Percentiles rank a stretch among this genome's conserved stretches.
phyloP scores from a whole-genome alignment of 495 filamentous ascomycete species.

The Penicillium waksmanii region DNA sequence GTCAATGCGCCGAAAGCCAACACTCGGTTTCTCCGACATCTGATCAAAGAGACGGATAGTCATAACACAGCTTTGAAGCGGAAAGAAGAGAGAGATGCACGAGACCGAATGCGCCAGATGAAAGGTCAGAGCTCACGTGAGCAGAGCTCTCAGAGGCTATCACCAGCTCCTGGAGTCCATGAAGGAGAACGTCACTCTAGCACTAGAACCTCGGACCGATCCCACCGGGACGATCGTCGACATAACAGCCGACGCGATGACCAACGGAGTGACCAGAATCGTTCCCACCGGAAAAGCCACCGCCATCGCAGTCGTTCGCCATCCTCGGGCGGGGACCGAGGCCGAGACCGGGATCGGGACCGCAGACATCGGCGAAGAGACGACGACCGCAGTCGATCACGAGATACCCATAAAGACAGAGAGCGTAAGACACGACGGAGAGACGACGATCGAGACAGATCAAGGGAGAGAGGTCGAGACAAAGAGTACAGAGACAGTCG shows the following conservation, averaged over 20 bases:
- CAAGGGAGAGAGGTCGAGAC: constrained; percentile 22
- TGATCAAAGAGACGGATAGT: constrained; percentile 83
- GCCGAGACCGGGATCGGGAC: constrained; percentile 19
- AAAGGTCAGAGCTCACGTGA: constrained; percentile 31
- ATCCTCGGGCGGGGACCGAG: constrained; percentile 14
- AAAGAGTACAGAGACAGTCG: constrained; percentile 22
- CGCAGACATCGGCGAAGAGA: constrained; percentile 28
- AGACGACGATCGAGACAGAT: constrained; percentile 26
- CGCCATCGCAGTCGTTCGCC: constrained; percentile 34
- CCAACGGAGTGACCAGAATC: constrained; percentile 13
- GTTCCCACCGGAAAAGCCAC: constrained; percentile 35
- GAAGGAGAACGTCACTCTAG: constrained; percentile 21
- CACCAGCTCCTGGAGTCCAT: constrained; percentile 32
- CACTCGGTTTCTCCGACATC: constrained; percentile 83
- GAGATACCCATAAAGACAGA: neutral
- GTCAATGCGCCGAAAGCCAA: constrained; percentile 84
- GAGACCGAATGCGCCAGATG: constrained; percentile 59
- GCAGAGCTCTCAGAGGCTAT: constrained; percentile 20
- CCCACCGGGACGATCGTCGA: constrained; percentile 16
- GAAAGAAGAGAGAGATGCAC: constrained; percentile 72
- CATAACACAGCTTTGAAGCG: constrained; percentile 88
- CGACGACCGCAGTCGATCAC: neutral
- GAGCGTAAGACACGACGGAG: constrained; percentile 27
- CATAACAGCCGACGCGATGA: neutral
- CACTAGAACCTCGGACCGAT: constrained; percentile 22